Evolutionary conservation across 2,329 filamentous ascomycete genomes (phyloP).

Genomic region (Penicillium sumatraense): DNA sequence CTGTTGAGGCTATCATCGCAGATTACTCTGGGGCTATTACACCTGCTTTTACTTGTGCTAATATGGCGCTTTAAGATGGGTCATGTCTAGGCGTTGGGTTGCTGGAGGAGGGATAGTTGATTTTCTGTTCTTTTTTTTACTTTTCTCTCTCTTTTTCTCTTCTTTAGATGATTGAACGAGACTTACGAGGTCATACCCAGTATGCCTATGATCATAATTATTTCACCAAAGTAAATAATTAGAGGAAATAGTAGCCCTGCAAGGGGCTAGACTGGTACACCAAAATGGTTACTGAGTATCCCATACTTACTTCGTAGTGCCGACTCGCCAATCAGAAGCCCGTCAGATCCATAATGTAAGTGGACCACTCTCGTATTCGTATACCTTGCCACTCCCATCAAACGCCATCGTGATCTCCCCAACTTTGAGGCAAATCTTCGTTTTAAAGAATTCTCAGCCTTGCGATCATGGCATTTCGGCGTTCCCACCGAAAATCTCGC

Average conservation of each 20-base stretch:
- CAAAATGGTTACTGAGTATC: too few relatives aligned
- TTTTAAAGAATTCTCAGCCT: neutral
- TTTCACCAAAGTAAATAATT: too few relatives aligned
- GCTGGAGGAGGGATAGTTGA: neutral
- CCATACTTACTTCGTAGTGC: too few relatives aligned
- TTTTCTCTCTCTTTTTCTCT: too few relatives aligned
- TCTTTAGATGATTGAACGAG: too few relatives aligned
- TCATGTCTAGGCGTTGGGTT: neutral
- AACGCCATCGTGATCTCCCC: neutral
- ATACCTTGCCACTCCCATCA: neutral
- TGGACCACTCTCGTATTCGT: neutral
- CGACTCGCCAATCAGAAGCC: too few relatives aligned
- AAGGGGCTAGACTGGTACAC: too few relatives aligned
- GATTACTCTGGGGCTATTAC: constrained; percentile 52
- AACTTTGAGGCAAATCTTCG: neutral
- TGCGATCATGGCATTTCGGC: constrained; percentile 11
- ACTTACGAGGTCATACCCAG: too few relatives aligned
- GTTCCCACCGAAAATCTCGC: constrained; percentile 28
- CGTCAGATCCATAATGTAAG: neutral
- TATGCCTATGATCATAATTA: too few relatives aligned
- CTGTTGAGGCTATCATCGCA: constrained; percentile 56
- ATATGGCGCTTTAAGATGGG: constrained; percentile 48
- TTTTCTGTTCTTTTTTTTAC: too few relatives aligned
- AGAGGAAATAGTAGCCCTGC: too few relatives aligned
- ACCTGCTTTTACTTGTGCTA: constrained; percentile 56